These are phyloP conservation scores for Penicillium subrubescens DNA, from an alignment of 495 filamentous ascomycete genomes.

Conservation along the genomic window DNA sequence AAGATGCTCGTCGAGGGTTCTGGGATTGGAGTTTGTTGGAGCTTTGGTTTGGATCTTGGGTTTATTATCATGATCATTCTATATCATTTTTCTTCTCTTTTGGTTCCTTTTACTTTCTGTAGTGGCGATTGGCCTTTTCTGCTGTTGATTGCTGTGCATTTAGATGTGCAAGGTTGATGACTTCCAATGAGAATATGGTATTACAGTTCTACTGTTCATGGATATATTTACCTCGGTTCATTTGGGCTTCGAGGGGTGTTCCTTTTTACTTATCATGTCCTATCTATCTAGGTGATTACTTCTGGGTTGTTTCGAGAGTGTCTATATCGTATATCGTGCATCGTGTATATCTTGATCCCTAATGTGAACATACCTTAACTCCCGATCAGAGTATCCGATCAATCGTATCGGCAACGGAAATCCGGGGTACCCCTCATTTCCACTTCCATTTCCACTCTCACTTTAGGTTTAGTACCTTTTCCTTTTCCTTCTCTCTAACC, in stretches of 20 bases:
- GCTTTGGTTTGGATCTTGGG: background rate
- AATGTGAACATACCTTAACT: too few species aligned
- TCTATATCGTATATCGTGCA: too few species aligned
- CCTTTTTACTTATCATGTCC: too few species aligned
- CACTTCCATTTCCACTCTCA: background rate
- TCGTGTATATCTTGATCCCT: too few species aligned
- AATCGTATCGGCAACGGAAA: slow-evolving; percentile 7
- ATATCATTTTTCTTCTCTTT: background rate
- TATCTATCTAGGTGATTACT: too few species aligned
- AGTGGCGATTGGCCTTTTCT: background rate
- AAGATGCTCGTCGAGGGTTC: slow-evolving; percentile 12
- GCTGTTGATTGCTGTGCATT: background rate
- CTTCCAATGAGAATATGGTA: too few species aligned
- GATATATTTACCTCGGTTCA: too few species aligned
- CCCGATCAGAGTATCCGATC: background rate
- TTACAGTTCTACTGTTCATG: too few species aligned
- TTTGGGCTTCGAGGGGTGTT: too few species aligned
- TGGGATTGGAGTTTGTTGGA: slow-evolving; percentile 3
- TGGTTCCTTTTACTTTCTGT: background rate
- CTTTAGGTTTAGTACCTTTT: background rate
- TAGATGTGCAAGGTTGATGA: background rate
- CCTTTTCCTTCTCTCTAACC: background rate
- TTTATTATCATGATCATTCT: background rate
- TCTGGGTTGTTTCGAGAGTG: too few species aligned
- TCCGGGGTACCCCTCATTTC: slow-evolving; percentile 14